A percentile compares a stretch with the other conserved stretches of the same genome.
These are phyloP conservation scores for Pseudozyma thailandica DNA, from an alignment of 1,284 basidiomycete species.

Conservation along the genomic window DNA sequence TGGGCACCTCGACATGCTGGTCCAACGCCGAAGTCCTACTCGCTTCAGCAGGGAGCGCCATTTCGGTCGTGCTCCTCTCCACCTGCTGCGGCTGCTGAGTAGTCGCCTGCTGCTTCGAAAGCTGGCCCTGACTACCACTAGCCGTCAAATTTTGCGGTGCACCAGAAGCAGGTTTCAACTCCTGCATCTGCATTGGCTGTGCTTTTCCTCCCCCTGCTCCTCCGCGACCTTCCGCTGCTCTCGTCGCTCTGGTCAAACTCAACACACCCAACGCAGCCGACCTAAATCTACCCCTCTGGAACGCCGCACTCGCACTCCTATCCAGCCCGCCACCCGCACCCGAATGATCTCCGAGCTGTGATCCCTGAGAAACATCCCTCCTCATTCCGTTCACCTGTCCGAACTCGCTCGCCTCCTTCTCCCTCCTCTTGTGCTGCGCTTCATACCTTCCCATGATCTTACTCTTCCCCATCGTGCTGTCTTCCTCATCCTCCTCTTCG, in stretches of 20 bases:
- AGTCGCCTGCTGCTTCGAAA: neutral
- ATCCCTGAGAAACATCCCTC: slow-evolving; percentile 21
- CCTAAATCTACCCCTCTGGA: slow-evolving; percentile 14
- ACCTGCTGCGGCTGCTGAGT: neutral
- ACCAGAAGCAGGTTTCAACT: slow-evolving; percentile 19
- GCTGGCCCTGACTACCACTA: neutral
- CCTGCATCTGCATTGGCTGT: slow-evolving; percentile 40
- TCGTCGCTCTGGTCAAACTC: slow-evolving; percentile 16
- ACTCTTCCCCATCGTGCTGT: slow-evolving; percentile 7
- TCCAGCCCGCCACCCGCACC: slow-evolving; percentile 3
- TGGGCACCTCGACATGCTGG: slow-evolving; percentile 12
- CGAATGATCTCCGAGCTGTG: slow-evolving; percentile 18
- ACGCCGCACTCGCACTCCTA: slow-evolving; percentile 17
- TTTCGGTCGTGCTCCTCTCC: slow-evolving; percentile 8
- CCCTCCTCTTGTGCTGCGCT: slow-evolving; percentile 24
- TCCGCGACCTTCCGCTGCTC: neutral
- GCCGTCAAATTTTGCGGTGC: neutral
- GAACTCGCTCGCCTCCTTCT: slow-evolving; percentile 36
- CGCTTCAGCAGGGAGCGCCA: slow-evolving; percentile 22
- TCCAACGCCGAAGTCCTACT: slow-evolving; percentile 24
- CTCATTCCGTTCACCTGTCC: slow-evolving; percentile 24
- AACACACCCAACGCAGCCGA: slow-evolving; percentile 39
- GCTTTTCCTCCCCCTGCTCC: too few species aligned
- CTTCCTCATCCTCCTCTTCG: slow-evolving; percentile 23
- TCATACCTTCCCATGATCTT: slow-evolving; percentile 51